Conservation (phyloP, 768 basidiomycete genomes). For the Phanerochaete sordida region DNA sequence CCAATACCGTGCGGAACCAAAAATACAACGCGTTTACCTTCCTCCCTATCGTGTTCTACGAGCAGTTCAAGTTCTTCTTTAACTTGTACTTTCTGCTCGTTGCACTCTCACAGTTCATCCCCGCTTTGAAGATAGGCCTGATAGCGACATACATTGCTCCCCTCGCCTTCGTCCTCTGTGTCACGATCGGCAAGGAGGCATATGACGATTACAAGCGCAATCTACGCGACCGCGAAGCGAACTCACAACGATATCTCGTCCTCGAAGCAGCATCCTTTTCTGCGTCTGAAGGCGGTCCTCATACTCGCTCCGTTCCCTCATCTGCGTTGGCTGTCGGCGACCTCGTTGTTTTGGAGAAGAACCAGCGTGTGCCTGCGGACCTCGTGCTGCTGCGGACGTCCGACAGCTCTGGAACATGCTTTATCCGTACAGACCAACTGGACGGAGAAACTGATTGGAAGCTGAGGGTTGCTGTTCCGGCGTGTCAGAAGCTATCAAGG, state of each 20-base stretch:
- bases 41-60: slow-evolving; percentile 94
- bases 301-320: slow-evolving; percentile 75
- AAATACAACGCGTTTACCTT: slow-evolving; percentile 98
- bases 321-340: slow-evolving; percentile 90
- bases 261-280: slow-evolving; percentile 52
- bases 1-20: slow-evolving; percentile 94
- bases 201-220: slow-evolving; percentile 97
- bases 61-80: slow-evolving; percentile 99
- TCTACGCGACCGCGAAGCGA: slow-evolving; percentile 89
- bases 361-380: slow-evolving; percentile 95
- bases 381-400: slow-evolving; percentile 85
- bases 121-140: slow-evolving; percentile 94
- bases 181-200: slow-evolving; percentile 99
- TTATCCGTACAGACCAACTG: slow-evolving; percentile 95
- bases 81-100: slow-evolving; percentile 98
- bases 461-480: slow-evolving; percentile 81
- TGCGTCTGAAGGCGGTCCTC: slow-evolving; percentile 25
- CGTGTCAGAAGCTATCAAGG: slow-evolving; percentile 71
- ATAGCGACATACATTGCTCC: slow-evolving; percentile 96
- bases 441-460: slow-evolving; percentile 99
- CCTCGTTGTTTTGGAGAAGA: slow-evolving; percentile 90
- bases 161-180: slow-evolving; percentile 88
- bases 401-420: slow-evolving; percentile 90
- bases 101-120: slow-evolving; percentile 93
- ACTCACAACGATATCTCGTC: slow-evolving; percentile 86